These are phyloP conservation scores for Tremella mesenterica DNA, from an alignment of 768 basidiomycete species.

Conservation along the genomic window DNA sequence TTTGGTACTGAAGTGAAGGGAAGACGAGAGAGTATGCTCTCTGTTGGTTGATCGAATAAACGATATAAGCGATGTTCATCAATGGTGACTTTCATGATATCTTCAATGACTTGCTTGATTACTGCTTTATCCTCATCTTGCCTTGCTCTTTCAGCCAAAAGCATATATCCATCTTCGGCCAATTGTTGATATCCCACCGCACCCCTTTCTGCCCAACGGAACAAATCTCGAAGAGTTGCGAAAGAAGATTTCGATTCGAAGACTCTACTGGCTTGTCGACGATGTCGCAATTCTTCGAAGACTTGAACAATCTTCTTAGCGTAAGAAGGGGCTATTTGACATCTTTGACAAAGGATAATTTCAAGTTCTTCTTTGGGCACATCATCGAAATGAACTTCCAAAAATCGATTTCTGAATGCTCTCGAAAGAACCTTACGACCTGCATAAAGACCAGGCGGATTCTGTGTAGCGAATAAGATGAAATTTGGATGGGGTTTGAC, in stretches of 20 bases:
- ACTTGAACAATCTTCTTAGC: conserved; percentile 82
- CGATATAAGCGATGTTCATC: conserved; percentile 63
- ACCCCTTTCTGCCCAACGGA: conserved; percentile 90
- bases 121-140: conserved; percentile 72
- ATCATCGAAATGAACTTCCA: conserved; percentile 95
- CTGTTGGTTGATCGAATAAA: conserved; percentile 31
- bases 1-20: conserved; percentile 14
- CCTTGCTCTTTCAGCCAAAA: conserved; percentile 82
- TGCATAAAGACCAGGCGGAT: conserved; percentile 90
- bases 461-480: conserved; percentile 97
- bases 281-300: conserved; percentile 85
- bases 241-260: conserved; percentile 98
- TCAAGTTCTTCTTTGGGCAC: conserved; percentile 90
- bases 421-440: conserved; percentile 90
- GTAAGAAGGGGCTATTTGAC: conserved; percentile 87
- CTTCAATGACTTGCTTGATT: conserved; percentile 88
- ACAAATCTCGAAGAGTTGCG: conserved; percentile 90
- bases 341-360: conserved; percentile 84
- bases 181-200: conserved; percentile 84
- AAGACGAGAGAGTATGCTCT: conserved; percentile 25
- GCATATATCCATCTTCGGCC: conserved; percentile 94
- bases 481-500: conserved; percentile 88
- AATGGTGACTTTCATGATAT: conserved; percentile 75
- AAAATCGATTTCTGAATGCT: conserved; percentile 92
- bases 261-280: conserved; percentile 78